Evolutionary conservation across 306 rosid species (phyloP).

Genomic region (Inga laurina): DNA sequence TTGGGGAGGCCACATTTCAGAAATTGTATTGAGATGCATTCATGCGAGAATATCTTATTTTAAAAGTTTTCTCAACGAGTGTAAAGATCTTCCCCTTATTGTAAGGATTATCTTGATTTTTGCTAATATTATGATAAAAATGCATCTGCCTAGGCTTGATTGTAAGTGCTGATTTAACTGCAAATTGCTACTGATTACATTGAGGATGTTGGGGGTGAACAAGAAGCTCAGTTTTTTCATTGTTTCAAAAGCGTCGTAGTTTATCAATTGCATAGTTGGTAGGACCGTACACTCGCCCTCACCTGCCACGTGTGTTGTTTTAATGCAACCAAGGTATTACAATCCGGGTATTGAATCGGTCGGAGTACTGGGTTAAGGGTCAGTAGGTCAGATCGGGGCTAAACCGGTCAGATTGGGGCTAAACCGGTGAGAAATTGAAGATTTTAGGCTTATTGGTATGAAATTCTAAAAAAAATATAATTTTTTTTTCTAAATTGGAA

Average conservation of each 20-base stretch:
- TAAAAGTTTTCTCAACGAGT: constrained; percentile 14
- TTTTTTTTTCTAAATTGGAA: too few relatives aligned
- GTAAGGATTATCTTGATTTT: not conserved
- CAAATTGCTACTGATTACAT: not conserved
- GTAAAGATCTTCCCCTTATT: not conserved
- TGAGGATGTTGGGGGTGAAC: not conserved
- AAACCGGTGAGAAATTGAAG: too few relatives aligned
- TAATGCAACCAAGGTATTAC: too few relatives aligned
- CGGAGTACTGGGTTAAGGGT: too few relatives aligned
- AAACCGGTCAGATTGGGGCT: too few relatives aligned
- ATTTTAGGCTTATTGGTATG: too few relatives aligned
- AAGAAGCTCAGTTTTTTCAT: not conserved
- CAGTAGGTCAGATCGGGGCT: too few relatives aligned
- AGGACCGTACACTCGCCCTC: not conserved
- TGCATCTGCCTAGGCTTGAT: constrained; percentile 5
- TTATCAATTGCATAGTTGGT: too few relatives aligned
- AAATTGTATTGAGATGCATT: constrained; percentile 17
- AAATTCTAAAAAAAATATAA: too few relatives aligned
- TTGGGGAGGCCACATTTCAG: constrained; percentile 12
- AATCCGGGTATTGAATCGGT: too few relatives aligned
- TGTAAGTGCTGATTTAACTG: not conserved
- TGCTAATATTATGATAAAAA: constrained; percentile 20
- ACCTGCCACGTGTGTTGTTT: not conserved
- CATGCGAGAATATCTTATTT: not conserved
- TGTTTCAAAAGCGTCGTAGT: not conserved